These are phyloP conservation scores for Triticum timopheevii DNA, from an alignment of 176 grass and related monocot genomes.

Conservation along the genomic window DNA sequence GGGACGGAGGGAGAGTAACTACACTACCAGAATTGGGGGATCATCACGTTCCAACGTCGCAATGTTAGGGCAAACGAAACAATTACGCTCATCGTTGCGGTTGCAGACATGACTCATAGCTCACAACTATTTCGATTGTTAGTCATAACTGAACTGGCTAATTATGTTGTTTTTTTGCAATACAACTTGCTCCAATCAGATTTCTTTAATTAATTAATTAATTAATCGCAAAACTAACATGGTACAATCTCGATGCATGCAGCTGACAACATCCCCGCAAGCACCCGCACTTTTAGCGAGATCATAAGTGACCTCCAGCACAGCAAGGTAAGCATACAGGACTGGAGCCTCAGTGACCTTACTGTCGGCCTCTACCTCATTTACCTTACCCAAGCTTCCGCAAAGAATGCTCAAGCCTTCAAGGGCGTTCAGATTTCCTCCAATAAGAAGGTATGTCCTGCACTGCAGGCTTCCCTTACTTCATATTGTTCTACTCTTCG, in stretches of 20 bases:
- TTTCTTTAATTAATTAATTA: background rate
- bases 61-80: background rate
- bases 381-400: slow-evolving; percentile 89
- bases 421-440: slow-evolving; percentile 81
- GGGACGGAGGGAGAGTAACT: too few relatives aligned
- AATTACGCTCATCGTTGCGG: too few relatives aligned
- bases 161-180: background rate
- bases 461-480: background rate
- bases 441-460: slow-evolving; percentile 51
- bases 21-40: background rate
- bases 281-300: slow-evolving; percentile 65
- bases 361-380: slow-evolving; percentile 92
- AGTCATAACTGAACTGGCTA: too few relatives aligned
- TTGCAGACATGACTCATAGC: too few relatives aligned
- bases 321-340: slow-evolving; percentile 87
- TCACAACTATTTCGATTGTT: background rate
- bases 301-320: slow-evolving; percentile 79
- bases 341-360: slow-evolving; percentile 91
- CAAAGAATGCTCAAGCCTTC: slow-evolving; percentile 52
- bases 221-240: background rate
- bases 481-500: background rate
- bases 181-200: background rate
- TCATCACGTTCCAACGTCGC: background rate
- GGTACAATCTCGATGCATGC: slow-evolving; percentile 45
- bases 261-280: slow-evolving; percentile 48